These are phyloP conservation scores for Coemansia sp. DNA, from an alignment of 192 early-diverging fungal genomes.

Conservation along the genomic window DNA sequence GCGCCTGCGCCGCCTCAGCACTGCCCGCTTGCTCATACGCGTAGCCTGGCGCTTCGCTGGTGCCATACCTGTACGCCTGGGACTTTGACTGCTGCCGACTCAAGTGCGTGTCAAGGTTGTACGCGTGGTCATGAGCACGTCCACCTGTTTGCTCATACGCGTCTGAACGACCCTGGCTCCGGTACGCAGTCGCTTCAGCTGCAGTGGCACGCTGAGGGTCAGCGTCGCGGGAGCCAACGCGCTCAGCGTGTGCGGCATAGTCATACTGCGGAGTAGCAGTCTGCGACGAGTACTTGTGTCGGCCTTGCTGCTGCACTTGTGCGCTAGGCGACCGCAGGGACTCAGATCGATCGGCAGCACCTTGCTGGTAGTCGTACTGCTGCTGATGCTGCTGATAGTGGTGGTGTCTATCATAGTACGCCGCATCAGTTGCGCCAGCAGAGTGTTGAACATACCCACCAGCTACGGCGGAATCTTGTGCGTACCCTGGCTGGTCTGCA, in stretches of 20 bases:
- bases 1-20: slow-evolving; percentile 10
- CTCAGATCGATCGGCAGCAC: slow-evolving; percentile 15
- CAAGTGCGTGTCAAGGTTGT: slow-evolving; percentile 12
- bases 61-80: slow-evolving; percentile 18
- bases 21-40: slow-evolving; percentile 19
- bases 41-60: slow-evolving; percentile 10
- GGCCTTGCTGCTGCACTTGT: slow-evolving; percentile 22
- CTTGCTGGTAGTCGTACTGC: slow-evolving; percentile 30
- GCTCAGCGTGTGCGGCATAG: slow-evolving; percentile 21
- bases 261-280: slow-evolving; percentile 13
- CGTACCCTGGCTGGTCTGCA: neutral
- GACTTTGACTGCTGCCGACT: slow-evolving; percentile 8
- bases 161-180: neutral
- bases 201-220: slow-evolving; percentile 9
- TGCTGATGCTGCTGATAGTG: slow-evolving; percentile 8
- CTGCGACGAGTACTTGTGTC: slow-evolving; percentile 28
- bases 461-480: slow-evolving; percentile 5
- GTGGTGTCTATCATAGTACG: slow-evolving; percentile 11
- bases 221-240: neutral
- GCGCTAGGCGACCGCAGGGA: slow-evolving; percentile 19
- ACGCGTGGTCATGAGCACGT: neutral
- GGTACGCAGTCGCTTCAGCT: slow-evolving; percentile 9
- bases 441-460: slow-evolving; percentile 18
- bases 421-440: slow-evolving; percentile 1
- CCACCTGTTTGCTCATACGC: neutral